Evolutionary conservation across 768 basidiomycete genomes (phyloP).

Genomic region (Leccinum obscurum): DNA sequence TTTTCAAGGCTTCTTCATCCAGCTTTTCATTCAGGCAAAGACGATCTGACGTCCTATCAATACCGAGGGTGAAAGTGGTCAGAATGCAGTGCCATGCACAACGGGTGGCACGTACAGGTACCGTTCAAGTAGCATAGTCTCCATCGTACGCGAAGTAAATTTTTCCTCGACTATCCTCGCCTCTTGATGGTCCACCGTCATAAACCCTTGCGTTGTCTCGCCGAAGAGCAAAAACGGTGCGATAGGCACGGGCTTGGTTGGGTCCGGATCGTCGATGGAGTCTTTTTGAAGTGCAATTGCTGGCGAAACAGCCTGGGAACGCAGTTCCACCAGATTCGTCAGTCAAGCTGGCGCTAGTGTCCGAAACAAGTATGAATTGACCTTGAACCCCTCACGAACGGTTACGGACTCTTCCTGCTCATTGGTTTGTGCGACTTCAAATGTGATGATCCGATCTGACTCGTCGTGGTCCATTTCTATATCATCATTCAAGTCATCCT

Average conservation of each 20-base stretch:
- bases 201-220: slow-evolving; percentile 42
- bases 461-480: slow-evolving; percentile 38
- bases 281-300: slow-evolving; percentile 12
- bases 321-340: too few relatives aligned
- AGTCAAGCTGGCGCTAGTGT: too few relatives aligned
- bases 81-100: background rate
- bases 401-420: slow-evolving; percentile 55
- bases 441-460: slow-evolving; percentile 50
- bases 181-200: slow-evolving; percentile 33
- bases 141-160: background rate
- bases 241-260: slow-evolving; percentile 8
- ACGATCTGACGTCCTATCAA: slow-evolving; percentile 21
- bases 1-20: slow-evolving; percentile 25
- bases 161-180: background rate
- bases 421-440: slow-evolving; percentile 53
- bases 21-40: slow-evolving; percentile 27
- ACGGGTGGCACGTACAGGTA: slow-evolving; percentile 21
- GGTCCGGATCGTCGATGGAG: slow-evolving; percentile 5
- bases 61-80: background rate
- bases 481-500: slow-evolving; percentile 9
- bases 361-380: slow-evolving; percentile 18
- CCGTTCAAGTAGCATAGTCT: slow-evolving; percentile 13
- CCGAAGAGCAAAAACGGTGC: slow-evolving; percentile 37
- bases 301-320: slow-evolving; percentile 12
- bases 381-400: slow-evolving; percentile 46